A percentile compares a stretch with the other conserved stretches of the same genome.
These are phyloP conservation scores for Macrotyloma uniflorum DNA, from an alignment of 306 rosid species.

Conservation along the genomic window DNA sequence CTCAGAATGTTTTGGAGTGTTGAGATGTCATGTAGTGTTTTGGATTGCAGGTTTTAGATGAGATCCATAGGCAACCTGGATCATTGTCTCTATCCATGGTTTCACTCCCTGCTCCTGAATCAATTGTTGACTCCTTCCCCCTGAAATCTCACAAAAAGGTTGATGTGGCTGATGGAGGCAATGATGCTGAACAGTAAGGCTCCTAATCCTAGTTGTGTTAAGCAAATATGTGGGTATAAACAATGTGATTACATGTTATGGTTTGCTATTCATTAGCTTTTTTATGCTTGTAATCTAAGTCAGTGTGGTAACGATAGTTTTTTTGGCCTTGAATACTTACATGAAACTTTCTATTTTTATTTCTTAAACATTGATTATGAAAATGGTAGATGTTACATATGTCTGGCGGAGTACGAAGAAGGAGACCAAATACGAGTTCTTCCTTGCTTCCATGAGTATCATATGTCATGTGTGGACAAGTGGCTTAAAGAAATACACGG, in stretches of 20 bases:
- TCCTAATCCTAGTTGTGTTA: neutral
- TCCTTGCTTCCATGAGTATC: slow-evolving; percentile 94
- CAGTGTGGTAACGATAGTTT: neutral
- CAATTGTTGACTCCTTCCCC: slow-evolving; percentile 87
- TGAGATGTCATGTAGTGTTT: neutral
- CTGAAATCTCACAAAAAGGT: slow-evolving; percentile 72
- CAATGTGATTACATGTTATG: neutral
- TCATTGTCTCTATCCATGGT: slow-evolving; percentile 83
- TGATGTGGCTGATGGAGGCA: slow-evolving; percentile 50
- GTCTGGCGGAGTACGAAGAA: slow-evolving; percentile 94
- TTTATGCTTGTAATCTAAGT: neutral
- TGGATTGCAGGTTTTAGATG: slow-evolving; percentile 84
- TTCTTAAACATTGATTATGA: neutral
- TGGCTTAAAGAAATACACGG: slow-evolving; percentile 99
- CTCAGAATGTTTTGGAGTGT: neutral
- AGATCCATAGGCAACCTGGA: slow-evolving; percentile 88
- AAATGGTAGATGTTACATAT: slow-evolving; percentile 81
- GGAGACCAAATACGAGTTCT: slow-evolving; percentile 93
- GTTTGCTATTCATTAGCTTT: neutral
- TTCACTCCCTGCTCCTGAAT: slow-evolving; percentile 93
- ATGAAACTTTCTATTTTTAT: neutral
- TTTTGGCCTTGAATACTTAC: neutral
- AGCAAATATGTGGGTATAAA: neutral
- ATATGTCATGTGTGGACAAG: slow-evolving; percentile 88
- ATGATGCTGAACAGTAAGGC: slow-evolving; percentile 76